Evolutionary conservation across 176 grass and related monocot genomes (phyloP), one percentile per base, ranked within the genome.

Genomic region (Aechmea fasciata): DNA sequence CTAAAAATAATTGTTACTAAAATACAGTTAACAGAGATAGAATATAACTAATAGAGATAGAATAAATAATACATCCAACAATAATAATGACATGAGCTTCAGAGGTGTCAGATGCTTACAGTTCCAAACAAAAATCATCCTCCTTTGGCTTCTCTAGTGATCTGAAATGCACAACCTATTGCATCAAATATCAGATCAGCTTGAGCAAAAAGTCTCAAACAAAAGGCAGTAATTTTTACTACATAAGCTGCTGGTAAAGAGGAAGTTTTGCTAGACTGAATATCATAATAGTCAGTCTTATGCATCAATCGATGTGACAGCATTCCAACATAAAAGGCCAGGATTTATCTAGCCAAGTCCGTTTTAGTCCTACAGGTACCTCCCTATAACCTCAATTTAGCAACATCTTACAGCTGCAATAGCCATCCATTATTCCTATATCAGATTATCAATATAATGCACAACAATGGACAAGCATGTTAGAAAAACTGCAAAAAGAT

Each of bases 101-200:
- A 13, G 33, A 47, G 14, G 47, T 9, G 7, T 9, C 13, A 66
- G 25, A 52, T 7, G 64, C 87, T 88, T 75, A 96, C 87, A 96
- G 48, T 83, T 96, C 91, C 78, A 96, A 80, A 57, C 64, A 74
- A 79, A 96, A 96, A 73, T 88, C 84, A 65, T 88, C 85, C 57
- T 96, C 91, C 77, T 96, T 91, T 57, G 91, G 84, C 84, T 96
- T 96, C 78, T 96, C 91, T 72, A 91, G 68, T 48, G 67, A 84
- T 28, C 87, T 76, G 70, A 96, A 96, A 77, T 88, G 82, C 51
- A 96, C 91, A 75, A 96, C 80, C 91, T 96, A 71, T 52, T 52
- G 13, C 70, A 77, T 20, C 48, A 84, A 50, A 67, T 67, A 24
- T 66, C 54, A 57, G 54, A 61, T 78, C 41, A 70, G 22, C 51